These are phyloP conservation scores for Sporormia fimetaria DNA, from an alignment of 495 filamentous ascomycete genomes.

Conservation along the genomic window DNA sequence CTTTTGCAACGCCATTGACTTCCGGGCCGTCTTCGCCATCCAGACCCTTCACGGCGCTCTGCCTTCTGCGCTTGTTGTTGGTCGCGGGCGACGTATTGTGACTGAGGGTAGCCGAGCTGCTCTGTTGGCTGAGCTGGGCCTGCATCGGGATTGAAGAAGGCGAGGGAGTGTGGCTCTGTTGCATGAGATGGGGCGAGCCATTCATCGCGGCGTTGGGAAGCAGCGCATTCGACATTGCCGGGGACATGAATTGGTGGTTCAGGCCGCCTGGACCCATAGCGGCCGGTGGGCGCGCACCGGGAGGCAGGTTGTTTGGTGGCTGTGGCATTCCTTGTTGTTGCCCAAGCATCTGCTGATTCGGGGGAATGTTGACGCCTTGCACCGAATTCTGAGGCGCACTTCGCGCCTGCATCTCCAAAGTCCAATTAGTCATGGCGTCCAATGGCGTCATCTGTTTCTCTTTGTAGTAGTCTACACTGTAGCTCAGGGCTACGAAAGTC, in stretches of 20 bases:
- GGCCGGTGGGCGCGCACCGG: constrained; percentile 16
- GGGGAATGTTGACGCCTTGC: constrained; percentile 24
- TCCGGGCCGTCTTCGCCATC: constrained; percentile 43
- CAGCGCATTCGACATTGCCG: constrained; percentile 42
- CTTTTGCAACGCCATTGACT: constrained; percentile 36
- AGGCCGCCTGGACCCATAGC: constrained; percentile 19
- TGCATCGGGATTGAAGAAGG: constrained; percentile 53
- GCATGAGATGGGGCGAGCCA: constrained; percentile 45
- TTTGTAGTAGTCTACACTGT: constrained; percentile 30
- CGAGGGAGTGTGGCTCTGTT: constrained; percentile 29
- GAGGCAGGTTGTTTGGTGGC: constrained; percentile 15
- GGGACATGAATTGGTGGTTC: constrained; percentile 43
- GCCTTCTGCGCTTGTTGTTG: constrained; percentile 61
- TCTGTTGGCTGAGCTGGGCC: constrained; percentile 61
- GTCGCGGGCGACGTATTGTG: constrained; percentile 78
- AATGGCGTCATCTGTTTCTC: constrained; percentile 27
- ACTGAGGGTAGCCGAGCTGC: constrained; percentile 52
- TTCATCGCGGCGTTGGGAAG: constrained; percentile 36
- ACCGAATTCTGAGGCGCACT: constrained; percentile 23
- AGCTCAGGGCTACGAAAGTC: constrained; percentile 34
- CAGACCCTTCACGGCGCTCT: constrained; percentile 68
- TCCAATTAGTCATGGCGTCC: constrained; percentile 28
- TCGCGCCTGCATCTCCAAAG: constrained; percentile 21
- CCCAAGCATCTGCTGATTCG: constrained; percentile 13
- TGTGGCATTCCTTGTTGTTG: constrained; percentile 9